These are phyloP conservation scores for Agaricus subrufescens DNA, from an alignment of 768 basidiomycete genomes.

Conservation along the genomic window DNA sequence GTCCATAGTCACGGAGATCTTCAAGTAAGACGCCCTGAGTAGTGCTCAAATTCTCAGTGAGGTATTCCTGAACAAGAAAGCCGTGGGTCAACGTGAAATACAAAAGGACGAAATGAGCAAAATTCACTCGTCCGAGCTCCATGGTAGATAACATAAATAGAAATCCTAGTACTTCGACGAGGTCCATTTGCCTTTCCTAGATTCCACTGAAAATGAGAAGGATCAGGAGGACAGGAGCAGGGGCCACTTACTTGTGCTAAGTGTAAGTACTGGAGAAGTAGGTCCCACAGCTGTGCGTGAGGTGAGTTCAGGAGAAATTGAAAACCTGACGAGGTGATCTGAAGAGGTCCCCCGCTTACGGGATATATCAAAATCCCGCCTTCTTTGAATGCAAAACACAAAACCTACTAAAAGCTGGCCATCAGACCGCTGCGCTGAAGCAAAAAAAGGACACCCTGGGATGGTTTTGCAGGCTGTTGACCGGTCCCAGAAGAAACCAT, in stretches of 20 bases:
- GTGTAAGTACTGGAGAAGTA: slow-evolving; percentile 85
- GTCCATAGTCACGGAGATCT: slow-evolving; percentile 92
- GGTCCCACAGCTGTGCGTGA: slow-evolving; percentile 92
- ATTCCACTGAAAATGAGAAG: slow-evolving; percentile 15
- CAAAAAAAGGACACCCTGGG: slow-evolving; percentile 78
- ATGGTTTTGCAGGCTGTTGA: slow-evolving; percentile 71
- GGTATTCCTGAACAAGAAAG: slow-evolving; percentile 67
- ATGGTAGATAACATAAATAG: slow-evolving; percentile 97
- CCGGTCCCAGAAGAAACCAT: slow-evolving; percentile 93
- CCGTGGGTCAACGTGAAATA: slow-evolving; percentile 13
- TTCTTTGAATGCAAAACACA: background rate
- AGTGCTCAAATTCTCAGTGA: slow-evolving; percentile 70
- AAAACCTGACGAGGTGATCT: slow-evolving; percentile 93
- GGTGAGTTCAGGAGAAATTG: slow-evolving; percentile 95
- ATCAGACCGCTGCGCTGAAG: slow-evolving; percentile 85
- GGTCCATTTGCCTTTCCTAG: slow-evolving; percentile 84
- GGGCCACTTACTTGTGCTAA: slow-evolving; percentile 64
- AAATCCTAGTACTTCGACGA: slow-evolving; percentile 90
- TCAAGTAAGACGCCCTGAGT: slow-evolving; percentile 85
- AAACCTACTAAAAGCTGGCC: slow-evolving; percentile 59
- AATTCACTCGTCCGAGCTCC: slow-evolving; percentile 81
- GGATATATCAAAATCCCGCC: slow-evolving; percentile 11
- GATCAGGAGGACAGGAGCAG: slow-evolving; percentile 12
- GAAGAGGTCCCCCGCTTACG: slow-evolving; percentile 49
- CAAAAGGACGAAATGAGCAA: background rate